phyloP scores from a whole-genome alignment of 768 basidiomycete genomes.

The Calvatia gigantea region DNA sequence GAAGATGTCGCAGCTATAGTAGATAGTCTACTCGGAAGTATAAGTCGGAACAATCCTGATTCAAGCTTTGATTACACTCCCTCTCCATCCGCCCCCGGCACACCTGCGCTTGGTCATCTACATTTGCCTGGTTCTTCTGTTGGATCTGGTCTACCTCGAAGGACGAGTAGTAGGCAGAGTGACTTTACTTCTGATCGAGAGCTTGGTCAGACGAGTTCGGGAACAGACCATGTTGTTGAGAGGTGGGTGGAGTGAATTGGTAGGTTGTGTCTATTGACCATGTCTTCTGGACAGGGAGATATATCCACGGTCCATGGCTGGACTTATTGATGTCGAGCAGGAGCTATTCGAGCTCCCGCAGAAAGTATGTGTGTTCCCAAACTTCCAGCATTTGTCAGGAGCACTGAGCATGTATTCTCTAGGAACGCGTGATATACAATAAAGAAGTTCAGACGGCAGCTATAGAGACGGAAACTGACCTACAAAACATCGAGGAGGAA shows the following conservation, averaged over 20 bases:
- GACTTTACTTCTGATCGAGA: constrained; percentile 52
- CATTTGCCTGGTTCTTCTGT: constrained; percentile 33
- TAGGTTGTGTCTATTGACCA: not conserved
- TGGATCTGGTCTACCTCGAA: constrained; percentile 44
- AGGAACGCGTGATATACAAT: constrained; percentile 81
- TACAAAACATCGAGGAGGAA: constrained; percentile 59
- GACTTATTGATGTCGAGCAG: constrained; percentile 85
- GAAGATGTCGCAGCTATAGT: constrained; percentile 73
- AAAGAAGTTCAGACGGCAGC: constrained; percentile 81
- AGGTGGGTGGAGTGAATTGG: constrained; percentile 42
- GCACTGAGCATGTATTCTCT: not conserved
- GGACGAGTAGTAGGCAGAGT: constrained; percentile 63
- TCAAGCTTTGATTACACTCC: constrained; percentile 64
- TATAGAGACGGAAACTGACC: constrained; percentile 49
- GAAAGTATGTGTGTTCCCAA: constrained; percentile 49
- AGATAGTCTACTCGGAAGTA: constrained; percentile 50
- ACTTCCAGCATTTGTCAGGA: not conserved
- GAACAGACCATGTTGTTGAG: constrained; percentile 67
- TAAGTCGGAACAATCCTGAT: constrained; percentile 41
- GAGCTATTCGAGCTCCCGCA: constrained; percentile 89
- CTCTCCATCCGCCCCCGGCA: constrained; percentile 66
- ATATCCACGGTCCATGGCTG: constrained; percentile 63
- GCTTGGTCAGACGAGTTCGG: constrained; percentile 40
- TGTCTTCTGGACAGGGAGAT: constrained; percentile 41
- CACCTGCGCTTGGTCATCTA: constrained; percentile 47